Conservation (phyloP, 2,329 filamentous ascomycete species). For the Dothideomycetidae sp. region DNA sequence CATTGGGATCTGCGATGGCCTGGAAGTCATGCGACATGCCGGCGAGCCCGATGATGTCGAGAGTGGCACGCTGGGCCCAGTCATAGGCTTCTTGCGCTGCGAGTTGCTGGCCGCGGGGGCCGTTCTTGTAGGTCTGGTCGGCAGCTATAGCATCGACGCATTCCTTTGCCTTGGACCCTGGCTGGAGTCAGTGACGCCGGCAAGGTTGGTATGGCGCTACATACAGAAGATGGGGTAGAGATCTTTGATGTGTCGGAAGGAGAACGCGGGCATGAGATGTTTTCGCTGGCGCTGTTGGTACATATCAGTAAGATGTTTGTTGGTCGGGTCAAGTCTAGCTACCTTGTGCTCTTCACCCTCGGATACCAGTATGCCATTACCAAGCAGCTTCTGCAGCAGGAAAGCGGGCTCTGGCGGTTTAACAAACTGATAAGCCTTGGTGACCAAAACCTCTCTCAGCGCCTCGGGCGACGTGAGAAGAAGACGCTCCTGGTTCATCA, state of each 20-base stretch:
- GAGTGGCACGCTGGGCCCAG: no score
- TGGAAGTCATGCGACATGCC: background rate
- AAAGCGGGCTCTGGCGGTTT: background rate
- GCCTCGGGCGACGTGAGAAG: background rate
- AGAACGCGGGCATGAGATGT: background rate
- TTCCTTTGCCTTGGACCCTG: slow-evolving; percentile 13
- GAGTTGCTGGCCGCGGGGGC: no score
- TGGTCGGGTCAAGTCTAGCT: no score
- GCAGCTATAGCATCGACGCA: background rate
- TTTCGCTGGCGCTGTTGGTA: no score
- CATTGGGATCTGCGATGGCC: background rate
- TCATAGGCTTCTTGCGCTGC: no score
- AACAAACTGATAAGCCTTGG: background rate
- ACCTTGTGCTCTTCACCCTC: background rate
- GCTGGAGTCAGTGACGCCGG: slow-evolving; percentile 33
- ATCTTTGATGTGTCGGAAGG: background rate
- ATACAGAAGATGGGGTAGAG: background rate
- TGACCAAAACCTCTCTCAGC: background rate
- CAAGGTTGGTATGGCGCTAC: background rate
- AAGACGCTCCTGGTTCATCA: background rate
- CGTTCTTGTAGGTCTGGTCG: no score
- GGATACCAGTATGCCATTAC: background rate
- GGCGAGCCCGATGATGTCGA: background rate
- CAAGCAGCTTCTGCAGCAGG: background rate
- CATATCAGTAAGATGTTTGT: no score